phyloP scores from a whole-genome alignment of 176 grass and related monocot genomes.

The Triticum urartu region DNA sequence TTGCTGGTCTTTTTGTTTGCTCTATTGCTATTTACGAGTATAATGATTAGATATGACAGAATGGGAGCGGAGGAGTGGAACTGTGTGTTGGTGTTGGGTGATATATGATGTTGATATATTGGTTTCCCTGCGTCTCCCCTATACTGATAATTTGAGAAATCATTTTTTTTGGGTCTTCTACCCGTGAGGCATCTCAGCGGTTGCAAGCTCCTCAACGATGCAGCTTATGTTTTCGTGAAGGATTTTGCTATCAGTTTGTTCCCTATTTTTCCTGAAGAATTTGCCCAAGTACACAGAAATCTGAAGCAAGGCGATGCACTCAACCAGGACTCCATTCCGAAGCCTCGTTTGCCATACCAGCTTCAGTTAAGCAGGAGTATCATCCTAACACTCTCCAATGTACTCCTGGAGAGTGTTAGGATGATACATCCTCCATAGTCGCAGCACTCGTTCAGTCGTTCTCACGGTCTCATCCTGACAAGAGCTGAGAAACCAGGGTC shows the following conservation, averaged over 20 bases:
- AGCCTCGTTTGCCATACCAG: too few relatives aligned
- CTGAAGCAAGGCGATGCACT: too few relatives aligned
- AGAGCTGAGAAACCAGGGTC: too few relatives aligned
- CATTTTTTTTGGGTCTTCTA: neutral
- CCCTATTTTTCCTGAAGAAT: neutral
- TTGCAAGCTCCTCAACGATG: neutral
- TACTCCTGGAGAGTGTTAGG: too few relatives aligned
- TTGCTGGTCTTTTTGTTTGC: constrained; percentile 18
- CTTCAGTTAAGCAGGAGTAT: too few relatives aligned
- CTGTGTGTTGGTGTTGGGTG: constrained; percentile 30
- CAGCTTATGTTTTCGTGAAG: neutral
- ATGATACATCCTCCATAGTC: too few relatives aligned
- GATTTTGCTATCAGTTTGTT: neutral
- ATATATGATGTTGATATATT: constrained; percentile 42
- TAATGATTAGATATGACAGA: constrained; percentile 42
- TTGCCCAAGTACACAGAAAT: too few relatives aligned
- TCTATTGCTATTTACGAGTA: constrained; percentile 42
- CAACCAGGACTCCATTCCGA: too few relatives aligned
- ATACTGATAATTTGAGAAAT: constrained; percentile 15
- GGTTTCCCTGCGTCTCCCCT: neutral
- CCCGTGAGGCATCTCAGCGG: neutral
- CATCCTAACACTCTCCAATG: too few relatives aligned
- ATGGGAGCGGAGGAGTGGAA: constrained; percentile 23
- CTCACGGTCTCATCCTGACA: too few relatives aligned
- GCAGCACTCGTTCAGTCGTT: too few relatives aligned